These are phyloP conservation scores for Fusarium subglutinans DNA, from an alignment of 2,329 filamentous ascomycete species.

Conservation along the genomic window DNA sequence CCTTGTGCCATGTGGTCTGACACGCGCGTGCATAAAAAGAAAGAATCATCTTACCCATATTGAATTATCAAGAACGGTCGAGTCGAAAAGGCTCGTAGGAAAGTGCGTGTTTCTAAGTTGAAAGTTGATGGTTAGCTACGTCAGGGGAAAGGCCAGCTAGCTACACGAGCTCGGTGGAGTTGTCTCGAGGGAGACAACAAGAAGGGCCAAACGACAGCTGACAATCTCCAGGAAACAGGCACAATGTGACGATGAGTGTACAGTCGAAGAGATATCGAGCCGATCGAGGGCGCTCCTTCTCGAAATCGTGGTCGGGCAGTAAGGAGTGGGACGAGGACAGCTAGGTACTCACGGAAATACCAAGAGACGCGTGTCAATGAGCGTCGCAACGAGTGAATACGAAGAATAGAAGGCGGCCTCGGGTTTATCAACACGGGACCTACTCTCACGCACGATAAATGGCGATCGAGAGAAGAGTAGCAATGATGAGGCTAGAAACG, in stretches of 20 bases:
- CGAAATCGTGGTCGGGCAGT: slow-evolving; percentile 7
- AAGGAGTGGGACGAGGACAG: slow-evolving; percentile 37
- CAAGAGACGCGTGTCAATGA: slow-evolving; percentile 49
- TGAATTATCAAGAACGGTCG: slow-evolving; percentile 52
- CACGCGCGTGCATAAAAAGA: slow-evolving; percentile 42
- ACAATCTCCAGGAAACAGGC: slow-evolving; percentile 4
- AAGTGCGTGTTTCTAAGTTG: slow-evolving; percentile 44
- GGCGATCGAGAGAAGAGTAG: slow-evolving; percentile 48
- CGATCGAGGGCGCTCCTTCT: slow-evolving; percentile 33
- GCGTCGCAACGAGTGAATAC: slow-evolving; percentile 43
- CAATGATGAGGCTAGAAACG: slow-evolving; percentile 49
- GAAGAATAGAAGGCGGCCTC: slow-evolving; percentile 41
- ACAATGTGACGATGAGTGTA: background rate
- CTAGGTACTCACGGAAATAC: slow-evolving; percentile 39
- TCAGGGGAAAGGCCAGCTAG: slow-evolving; percentile 39
- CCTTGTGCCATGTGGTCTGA: slow-evolving; percentile 37
- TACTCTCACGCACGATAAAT: slow-evolving; percentile 42
- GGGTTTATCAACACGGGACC: slow-evolving; percentile 31
- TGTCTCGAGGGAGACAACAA: slow-evolving; percentile 5
- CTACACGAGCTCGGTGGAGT: slow-evolving; percentile 29
- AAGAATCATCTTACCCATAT: slow-evolving; percentile 54
- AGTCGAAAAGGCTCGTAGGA: slow-evolving; percentile 42
- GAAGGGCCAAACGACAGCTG: slow-evolving; percentile 5
- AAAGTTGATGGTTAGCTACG: slow-evolving; percentile 38
- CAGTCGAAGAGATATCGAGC: slow-evolving; percentile 8